Percentiles rank a stretch among this genome's conserved stretches.
Conservation (phyloP, 805 yeast genomes). For the Torulaspora franciscae region DNA sequence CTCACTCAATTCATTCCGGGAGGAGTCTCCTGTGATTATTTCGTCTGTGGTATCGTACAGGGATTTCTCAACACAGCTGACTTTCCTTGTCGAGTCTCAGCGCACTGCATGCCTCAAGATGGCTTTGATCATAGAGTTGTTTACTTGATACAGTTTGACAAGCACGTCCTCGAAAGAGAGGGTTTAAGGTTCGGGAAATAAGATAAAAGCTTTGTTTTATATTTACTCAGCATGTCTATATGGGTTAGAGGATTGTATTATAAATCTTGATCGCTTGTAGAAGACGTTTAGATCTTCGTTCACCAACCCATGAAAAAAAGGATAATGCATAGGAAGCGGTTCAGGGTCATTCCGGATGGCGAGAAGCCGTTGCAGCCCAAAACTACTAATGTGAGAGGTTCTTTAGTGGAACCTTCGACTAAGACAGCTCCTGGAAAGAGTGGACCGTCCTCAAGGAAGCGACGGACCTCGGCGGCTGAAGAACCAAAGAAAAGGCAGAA, state of each 20-base stretch:
- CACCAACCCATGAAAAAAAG: neutral
- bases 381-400: constrained; percentile 15
- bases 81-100: constrained; percentile 69
- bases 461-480: constrained; percentile 1
- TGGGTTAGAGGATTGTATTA: neutral
- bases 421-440: constrained; percentile 1
- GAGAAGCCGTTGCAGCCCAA: constrained; percentile 19
- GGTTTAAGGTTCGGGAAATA: constrained; percentile 35
- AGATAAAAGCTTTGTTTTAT: neutral
- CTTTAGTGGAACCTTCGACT: neutral
- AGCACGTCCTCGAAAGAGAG: constrained; percentile 53
- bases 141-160: constrained; percentile 67
- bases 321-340: constrained; percentile 14
- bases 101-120: constrained; percentile 67
- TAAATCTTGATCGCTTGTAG: constrained; percentile 2
- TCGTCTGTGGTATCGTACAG: constrained; percentile 81
- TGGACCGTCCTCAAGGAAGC: constrained; percentile 5
- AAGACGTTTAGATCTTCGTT: neutral
- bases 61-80: constrained; percentile 70
- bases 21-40: constrained; percentile 77
- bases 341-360: constrained; percentile 9
- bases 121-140: constrained; percentile 61
- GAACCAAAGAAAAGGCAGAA: neutral
- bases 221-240: neutral
- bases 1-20: constrained; percentile 63